Evolutionary conservation across 192 early-diverging fungal genomes (phyloP), one percentile per base, ranked within the genome.

Genomic region (Allomyces macrogynus): DNA sequence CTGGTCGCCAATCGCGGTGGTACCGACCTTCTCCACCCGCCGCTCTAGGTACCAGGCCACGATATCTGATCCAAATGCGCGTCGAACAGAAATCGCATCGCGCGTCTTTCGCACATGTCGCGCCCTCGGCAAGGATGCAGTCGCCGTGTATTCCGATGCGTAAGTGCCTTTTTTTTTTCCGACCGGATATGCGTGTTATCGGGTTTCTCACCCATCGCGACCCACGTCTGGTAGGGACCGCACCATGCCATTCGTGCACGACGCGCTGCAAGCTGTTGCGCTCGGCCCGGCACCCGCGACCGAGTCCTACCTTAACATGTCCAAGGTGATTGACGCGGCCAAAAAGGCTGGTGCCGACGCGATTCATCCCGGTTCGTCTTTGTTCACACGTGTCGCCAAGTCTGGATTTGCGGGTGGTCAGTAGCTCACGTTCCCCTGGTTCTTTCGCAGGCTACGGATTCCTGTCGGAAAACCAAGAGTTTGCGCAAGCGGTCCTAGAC

Each of bases 1-100:
- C 68, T 81, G 14, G 84, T 87, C 14, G 88, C 88, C 10, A 90
- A 90, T 74, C 78, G 88, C 26, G 88, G 88, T 42, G 88, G 32
- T 40, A 40, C 32, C 32, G 32, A 40, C 32, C 32, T 40, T 40
- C 32, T 40, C 32, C 32, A 40, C 32, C 32, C 32, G 8, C 5
- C 8, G 32, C 32, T 2, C 4, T 7, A 7, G 32, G 32, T 3
- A 8, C 8, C 32, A 40, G 32, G 7, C 32, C 32, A 40, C 0
- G 32, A 7, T 3, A 40, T 40, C 32, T 40, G 32, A 40, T 8
- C 32, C 7, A 8, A 0, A 8, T 8, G 8, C 32, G 32, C 7
- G 7, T 40, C 32, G 32, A 40, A 7, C 32, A 40, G 32, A 90
- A 71, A 90, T 90, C 67, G 86, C 87, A 32, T 80, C 83, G 64